A percentile compares a stretch with the other conserved stretches of the same genome.
phyloP scores from a whole-genome alignment of 768 basidiomycete species.

The Clitopilus passeckerianus region DNA sequence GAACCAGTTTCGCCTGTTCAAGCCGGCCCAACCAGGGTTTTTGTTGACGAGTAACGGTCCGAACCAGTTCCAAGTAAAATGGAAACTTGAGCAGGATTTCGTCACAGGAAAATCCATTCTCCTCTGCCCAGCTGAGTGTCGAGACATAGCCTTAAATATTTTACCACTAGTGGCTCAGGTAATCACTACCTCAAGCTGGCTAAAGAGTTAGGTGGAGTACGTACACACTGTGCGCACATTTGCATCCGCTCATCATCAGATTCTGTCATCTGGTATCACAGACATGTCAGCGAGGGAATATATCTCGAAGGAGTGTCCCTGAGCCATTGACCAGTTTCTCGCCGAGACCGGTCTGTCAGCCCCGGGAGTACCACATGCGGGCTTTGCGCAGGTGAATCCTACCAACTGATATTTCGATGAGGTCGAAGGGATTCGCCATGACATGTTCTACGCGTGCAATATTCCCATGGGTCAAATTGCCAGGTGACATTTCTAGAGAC shows the following conservation, averaged over 20 bases:
- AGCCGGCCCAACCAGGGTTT: too few relatives aligned
- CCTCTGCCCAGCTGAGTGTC: too few relatives aligned
- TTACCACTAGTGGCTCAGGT: too few relatives aligned
- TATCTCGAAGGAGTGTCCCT: neutral
- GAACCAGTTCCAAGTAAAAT: too few relatives aligned
- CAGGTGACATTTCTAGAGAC: neutral
- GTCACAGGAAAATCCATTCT: too few relatives aligned
- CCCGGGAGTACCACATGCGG: too few relatives aligned
- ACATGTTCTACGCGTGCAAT: neutral
- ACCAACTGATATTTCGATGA: neutral
- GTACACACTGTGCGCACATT: neutral
- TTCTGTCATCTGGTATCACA: conserved; percentile 3
- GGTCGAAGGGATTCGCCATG: neutral
- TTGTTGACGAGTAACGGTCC: too few relatives aligned
- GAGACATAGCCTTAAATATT: too few relatives aligned
- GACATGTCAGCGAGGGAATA: neutral
- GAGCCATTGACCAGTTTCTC: neutral
- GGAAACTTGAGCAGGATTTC: too few relatives aligned
- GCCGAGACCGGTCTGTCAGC: too few relatives aligned
- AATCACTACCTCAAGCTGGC: too few relatives aligned
- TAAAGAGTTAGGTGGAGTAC: neutral
- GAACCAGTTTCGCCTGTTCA: too few relatives aligned
- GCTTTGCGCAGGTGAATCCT: neutral
- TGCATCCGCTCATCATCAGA: conserved; percentile 6
- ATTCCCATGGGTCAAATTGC: neutral